These are phyloP conservation scores for Penicillium arizonense DNA, from an alignment of 495 filamentous ascomycete genomes.

Conservation along the genomic window DNA sequence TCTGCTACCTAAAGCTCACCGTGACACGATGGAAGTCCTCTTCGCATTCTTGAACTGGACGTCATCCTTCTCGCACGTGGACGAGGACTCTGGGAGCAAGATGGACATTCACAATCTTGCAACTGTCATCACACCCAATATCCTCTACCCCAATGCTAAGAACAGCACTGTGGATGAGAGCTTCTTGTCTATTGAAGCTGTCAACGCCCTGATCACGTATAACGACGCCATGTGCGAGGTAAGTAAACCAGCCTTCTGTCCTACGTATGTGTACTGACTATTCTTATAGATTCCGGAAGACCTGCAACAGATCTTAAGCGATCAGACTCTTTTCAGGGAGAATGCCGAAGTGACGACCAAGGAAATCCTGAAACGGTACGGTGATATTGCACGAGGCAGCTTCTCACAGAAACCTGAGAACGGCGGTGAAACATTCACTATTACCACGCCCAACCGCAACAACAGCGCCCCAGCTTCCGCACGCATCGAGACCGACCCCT, in stretches of 20 bases:
- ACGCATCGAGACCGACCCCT: constrained; percentile 77
- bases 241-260: constrained; percentile 34
- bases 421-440: constrained; percentile 52
- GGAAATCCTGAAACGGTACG: constrained; percentile 89
- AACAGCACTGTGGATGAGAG: constrained; percentile 73
- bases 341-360: constrained; percentile 90
- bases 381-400: constrained; percentile 64
- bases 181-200: constrained; percentile 88
- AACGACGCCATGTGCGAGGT: constrained; percentile 98
- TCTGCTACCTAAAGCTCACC: constrained; percentile 86
- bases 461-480: constrained; percentile 43
- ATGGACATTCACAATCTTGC: constrained; percentile 99
- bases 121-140: constrained; percentile 97
- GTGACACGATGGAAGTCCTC: constrained; percentile 91
- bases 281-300: constrained; percentile 81
- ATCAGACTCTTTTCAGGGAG: constrained; percentile 76
- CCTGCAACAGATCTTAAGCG: constrained; percentile 78
- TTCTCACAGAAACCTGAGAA: constrained; percentile 57
- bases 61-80: constrained; percentile 93
- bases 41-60: constrained; percentile 98
- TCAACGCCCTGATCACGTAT: constrained; percentile 83
- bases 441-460: constrained; percentile 39
- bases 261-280: constrained; percentile 13
- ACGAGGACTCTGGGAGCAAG: constrained; percentile 88
- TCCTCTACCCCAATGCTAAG: constrained; percentile 75